These are phyloP conservation scores for Podospora tetraspora DNA, from an alignment of 495 filamentous ascomycete species.

Conservation along the genomic window DNA sequence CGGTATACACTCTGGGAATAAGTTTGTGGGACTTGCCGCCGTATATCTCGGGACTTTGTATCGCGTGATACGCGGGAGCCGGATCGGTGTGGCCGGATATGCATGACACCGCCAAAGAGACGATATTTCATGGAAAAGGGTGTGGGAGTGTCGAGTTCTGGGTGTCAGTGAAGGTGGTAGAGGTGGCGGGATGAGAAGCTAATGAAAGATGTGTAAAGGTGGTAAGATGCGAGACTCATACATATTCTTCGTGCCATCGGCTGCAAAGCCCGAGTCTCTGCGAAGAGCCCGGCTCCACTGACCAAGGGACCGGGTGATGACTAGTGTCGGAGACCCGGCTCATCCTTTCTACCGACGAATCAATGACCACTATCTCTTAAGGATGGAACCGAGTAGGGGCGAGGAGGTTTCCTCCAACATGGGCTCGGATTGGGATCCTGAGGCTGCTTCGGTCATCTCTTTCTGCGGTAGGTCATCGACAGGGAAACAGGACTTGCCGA, in stretches of 20 bases:
- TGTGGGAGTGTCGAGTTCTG: background rate
- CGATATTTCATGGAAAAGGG: background rate
- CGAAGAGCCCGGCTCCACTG: background rate
- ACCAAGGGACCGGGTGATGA: background rate
- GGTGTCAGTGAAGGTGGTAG: background rate
- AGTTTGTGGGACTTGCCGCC: background rate
- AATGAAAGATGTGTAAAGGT: background rate
- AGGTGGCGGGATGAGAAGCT: background rate
- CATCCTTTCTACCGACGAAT: background rate
- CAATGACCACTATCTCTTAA: background rate
- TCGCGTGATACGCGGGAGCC: background rate
- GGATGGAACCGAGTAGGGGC: no score
- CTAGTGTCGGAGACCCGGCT: background rate
- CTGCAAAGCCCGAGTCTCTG: background rate
- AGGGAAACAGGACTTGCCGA: slow-evolving; percentile 93
- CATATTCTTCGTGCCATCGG: background rate
- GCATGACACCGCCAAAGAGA: background rate
- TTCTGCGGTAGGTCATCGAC: slow-evolving; percentile 87
- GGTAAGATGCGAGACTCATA: background rate
- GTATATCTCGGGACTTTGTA: background rate
- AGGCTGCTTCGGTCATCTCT: slow-evolving; percentile 31
- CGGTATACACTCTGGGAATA: background rate
- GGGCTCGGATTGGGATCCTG: background rate
- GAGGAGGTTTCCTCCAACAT: background rate
- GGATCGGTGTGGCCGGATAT: background rate